Evolutionary conservation across 495 filamentous ascomycete genomes (phyloP), one percentile per base, ranked within the genome.

Genomic region (Diplogelasinospora grovesii): DNA sequence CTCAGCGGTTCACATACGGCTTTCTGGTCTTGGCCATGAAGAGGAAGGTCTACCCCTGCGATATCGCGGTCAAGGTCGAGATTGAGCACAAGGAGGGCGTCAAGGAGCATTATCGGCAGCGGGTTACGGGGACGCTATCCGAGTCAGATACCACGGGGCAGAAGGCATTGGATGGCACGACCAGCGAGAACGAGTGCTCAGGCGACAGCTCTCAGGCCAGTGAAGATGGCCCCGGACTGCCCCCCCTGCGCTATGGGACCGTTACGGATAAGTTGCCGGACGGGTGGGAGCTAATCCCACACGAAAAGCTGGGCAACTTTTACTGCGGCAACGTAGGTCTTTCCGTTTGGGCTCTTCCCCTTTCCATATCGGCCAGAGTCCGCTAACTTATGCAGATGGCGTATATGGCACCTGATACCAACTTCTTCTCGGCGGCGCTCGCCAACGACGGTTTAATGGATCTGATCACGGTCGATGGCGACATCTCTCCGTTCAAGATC

Each of bases 371-470:
- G 20, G 10, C 16, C 19, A 22, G 18, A 15, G 8, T 11, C 30
- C 42, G 49, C 33, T 39, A 14, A n/a, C 33, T 42, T 7, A 45
- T 22, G 11, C 31, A 81, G 74, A 92, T 96, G 88, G 79, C 86
- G 4, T 86, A 82, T 61, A 87, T 98, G 86, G 79, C 87, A 2
- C 75, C 89, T 16, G 83, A 86, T 40, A 75, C 80, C 23, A 86
- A 85, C 50, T 93, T 96, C 70, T 98, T 98, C 72, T 74, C 86
- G 0, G 82, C 86, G 1, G 74, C 92, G 0, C 73, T 92, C 9
- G 85, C 88, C 5, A 78, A 80, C 39, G 92, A 98, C 54, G 92
- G 90, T 7, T 68, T 82, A 37, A 75, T 95, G 61, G 92, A 98
- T 54, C 67, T 97, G 19, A 68, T 95, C 39, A 83, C 77, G 33